Base-by-base conservation (phyloP, 805 yeast genomes). In the Candida succiphila region DNA sequence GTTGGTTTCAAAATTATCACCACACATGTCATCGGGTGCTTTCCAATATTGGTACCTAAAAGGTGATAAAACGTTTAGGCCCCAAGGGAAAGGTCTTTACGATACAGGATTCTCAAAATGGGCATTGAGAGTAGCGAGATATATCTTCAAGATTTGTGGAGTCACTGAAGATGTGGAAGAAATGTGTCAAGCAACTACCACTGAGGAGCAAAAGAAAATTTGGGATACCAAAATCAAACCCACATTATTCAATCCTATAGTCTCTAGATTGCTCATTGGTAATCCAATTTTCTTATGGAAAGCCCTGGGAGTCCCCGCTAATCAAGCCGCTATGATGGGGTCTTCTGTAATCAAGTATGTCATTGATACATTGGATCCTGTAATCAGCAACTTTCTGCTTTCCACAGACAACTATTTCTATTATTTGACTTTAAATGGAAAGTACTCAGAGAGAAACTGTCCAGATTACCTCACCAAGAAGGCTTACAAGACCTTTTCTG, bases 241-340 rank as follows among this genome's bases (percentile, higher is more conserved):
- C 4, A 72, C 80, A 4, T 62, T 84, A 31, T 72, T 81, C 58
- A 79, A 78, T 48, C 82, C 84, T 16, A 44, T 79, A 32, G 78
- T 82, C 35, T 75, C 82, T 14, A 72, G 72, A 32, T 47, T 80
- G 20, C 60, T 84, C 32, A 69, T 84, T 27, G 87, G 87, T n/a
- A 84, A 83, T 54, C 88, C 89, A 16, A 54, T 82, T n/a, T 83
- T 83, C 52, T 63, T 84, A 37, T 83, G 94, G 94, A 82, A 80
- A 52, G 94, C 94, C 0, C 64, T 84, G 17, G 94, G 94, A n/a
- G 94, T 83, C 30, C 94, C 94, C 5, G 73, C 78, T 7, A 83
- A 84, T 50, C 94, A 83, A 60, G 87, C 92, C 5, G 63, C 73
- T 20, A 71, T 84, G 78, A 82, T 84, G 74, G 85, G 81, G 17